Conservation (phyloP, 805 yeast species). For the Candida succiphila region DNA sequence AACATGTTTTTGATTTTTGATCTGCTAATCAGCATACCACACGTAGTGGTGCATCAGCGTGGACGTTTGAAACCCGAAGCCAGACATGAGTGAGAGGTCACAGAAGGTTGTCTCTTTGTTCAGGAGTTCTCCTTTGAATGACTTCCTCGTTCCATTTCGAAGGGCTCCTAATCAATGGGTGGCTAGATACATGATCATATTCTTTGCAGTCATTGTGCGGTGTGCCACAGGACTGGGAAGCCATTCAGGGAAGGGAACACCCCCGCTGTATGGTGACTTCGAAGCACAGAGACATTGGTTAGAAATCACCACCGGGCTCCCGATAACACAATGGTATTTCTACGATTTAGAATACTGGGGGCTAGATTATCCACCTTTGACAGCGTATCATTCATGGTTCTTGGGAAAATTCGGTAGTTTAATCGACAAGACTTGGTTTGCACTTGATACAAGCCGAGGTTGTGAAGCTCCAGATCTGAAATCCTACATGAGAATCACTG, state of each 20-base stretch:
- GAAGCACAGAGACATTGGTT: constrained; percentile 99
- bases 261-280: constrained; percentile 90
- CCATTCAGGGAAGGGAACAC: constrained; percentile 60
- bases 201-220: constrained; percentile 67
- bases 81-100: background rate
- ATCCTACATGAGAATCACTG: constrained; percentile 78
- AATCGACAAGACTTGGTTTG: constrained; percentile 68
- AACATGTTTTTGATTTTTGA: no score
- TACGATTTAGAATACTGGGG: constrained; percentile 94
- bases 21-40: no score
- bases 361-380: constrained; percentile 91
- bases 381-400: constrained; percentile 86
- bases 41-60: background rate
- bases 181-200: constrained; percentile 64
- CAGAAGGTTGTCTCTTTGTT: constrained; percentile 19
- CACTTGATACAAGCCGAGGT: constrained; percentile 64
- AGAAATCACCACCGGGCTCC: constrained; percentile 75
- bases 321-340: constrained; percentile 75
- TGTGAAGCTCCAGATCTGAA: constrained; percentile 57
- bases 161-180: constrained; percentile 87
- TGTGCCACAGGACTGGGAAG: constrained; percentile 85
- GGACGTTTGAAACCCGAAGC: background rate
- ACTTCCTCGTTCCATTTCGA: constrained; percentile 67
- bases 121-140: constrained; percentile 57
- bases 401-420: constrained; percentile 64